Evolutionary conservation across 768 basidiomycete species (phyloP), one percentile per base, ranked within the genome.

Genomic region (Tulasnella sp.): DNA sequence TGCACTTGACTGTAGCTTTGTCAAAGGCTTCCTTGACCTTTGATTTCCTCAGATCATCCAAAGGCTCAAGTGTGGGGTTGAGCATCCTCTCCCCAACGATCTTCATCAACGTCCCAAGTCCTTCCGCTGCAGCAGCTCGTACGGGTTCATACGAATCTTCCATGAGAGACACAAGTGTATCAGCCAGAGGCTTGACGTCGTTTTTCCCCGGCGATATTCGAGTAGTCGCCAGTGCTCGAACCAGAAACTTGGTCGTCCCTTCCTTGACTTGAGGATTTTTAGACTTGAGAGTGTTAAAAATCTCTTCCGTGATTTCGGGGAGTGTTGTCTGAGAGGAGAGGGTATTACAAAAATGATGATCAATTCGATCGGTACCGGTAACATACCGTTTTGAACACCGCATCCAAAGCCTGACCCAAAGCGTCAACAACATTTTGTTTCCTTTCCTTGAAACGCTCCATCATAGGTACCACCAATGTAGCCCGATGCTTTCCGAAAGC

Each of bases 261-360:
- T 93, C 89, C 61, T 95, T 93, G 27, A 95, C 86, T 65, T 95
- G 91, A 1, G 95, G 95, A 60, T 96, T 99, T 69, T 98, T 99
- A 49, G 81, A 81, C 57, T 78, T 78, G 15, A 93, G 68, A 0
- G 81, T 75, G 3, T 78, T 72, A 34, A 85, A 71, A 37, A 93
- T 69, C 63, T 96, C 89, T 12, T 88, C 81, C 46, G 88, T 70
- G 37, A 91, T 77, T 54, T 95, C 91, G 24, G 78, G 64, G 5
- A 99, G 67, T 1, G 78, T 74, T 0, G 80, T 80, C 92, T 98
- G 61, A 12, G 52, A 28, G 45, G 31, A 37, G 29, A 50, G 35
- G 46, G 63, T 43, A 55, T 31, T 39, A 19, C 7, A 46, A 37
- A 27, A 16, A 33, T 51, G 55, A 29, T 32, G 46, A 50, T 35